phyloP scores from a whole-genome alignment of 2,329 filamentous ascomycete species.

The Aspergillus sergii region DNA sequence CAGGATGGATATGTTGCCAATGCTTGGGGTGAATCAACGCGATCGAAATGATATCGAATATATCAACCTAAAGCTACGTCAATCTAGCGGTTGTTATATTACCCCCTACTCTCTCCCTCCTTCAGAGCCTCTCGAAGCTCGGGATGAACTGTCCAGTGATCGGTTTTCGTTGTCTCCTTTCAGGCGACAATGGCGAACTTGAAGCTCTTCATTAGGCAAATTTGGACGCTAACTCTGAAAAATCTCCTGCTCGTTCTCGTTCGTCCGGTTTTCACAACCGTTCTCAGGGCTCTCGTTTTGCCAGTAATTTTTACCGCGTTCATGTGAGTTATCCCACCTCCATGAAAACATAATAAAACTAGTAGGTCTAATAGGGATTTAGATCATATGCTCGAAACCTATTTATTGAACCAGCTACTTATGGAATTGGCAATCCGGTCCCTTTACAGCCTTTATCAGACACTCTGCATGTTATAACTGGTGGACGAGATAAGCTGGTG shows the following conservation, averaged over 20 bases:
- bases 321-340: constrained; percentile 29
- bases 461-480: constrained; percentile 61
- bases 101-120: background rate
- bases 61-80: background rate
- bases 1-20: background rate
- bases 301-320: constrained; percentile 58
- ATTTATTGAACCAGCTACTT: constrained; percentile 75
- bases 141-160: background rate
- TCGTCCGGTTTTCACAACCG: constrained; percentile 57
- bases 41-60: background rate
- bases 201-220: constrained; percentile 50
- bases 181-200: constrained; percentile 24
- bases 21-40: background rate
- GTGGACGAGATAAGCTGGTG: constrained; percentile 68
- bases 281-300: constrained; percentile 58
- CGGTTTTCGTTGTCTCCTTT: background rate
- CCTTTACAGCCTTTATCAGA: constrained; percentile 66
- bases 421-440: constrained; percentile 67
- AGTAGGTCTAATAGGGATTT: background rate
- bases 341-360: constrained; percentile 13
- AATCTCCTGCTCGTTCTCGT: constrained; percentile 58
- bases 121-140: background rate
- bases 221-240: constrained; percentile 60
- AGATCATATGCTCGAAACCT: constrained; percentile 75
- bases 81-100: background rate